These are phyloP conservation scores for Cryptosporidium parvum DNA, from an alignment of 169 alveolate species.

Conservation along the genomic window DNA sequence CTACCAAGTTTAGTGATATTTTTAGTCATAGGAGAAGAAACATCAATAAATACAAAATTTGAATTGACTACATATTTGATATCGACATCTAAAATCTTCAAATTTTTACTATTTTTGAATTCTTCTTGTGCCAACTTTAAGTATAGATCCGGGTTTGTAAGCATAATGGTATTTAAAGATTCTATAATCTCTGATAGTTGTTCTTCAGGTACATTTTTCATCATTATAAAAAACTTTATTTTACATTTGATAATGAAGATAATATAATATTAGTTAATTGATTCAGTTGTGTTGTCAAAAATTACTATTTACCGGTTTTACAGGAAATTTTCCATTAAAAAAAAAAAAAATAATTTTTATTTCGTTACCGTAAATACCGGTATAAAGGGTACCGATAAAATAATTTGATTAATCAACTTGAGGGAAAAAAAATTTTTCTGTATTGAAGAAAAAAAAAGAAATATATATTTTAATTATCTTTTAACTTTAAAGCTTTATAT, in stretches of 20 bases:
- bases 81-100: slow-evolving; percentile 22
- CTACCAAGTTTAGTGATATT: slow-evolving; percentile 19
- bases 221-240: not conserved
- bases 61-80: slow-evolving; percentile 24
- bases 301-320: slow-evolving; percentile 13
- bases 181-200: slow-evolving; percentile 17
- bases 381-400: not conserved
- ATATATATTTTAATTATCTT: not conserved
- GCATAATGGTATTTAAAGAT: slow-evolving; percentile 39
- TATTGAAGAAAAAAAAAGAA: not conserved
- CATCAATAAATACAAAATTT: slow-evolving; percentile 24
- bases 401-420: not conserved
- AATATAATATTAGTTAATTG: too few species aligned
- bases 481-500: not conserved
- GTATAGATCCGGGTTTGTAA: slow-evolving; percentile 59
- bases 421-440: not conserved
- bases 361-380: not conserved
- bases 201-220: not conserved
- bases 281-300: not conserved
- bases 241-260: not conserved
- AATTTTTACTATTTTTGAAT: slow-evolving; percentile 10
- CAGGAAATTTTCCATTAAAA: not conserved
- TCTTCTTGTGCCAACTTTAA: slow-evolving; percentile 30
- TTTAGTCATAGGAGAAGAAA: slow-evolving; percentile 20
- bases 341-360: not conserved